Conservation (phyloP, 805 yeast species). For the Metschnikowia noctiluminum region DNA sequence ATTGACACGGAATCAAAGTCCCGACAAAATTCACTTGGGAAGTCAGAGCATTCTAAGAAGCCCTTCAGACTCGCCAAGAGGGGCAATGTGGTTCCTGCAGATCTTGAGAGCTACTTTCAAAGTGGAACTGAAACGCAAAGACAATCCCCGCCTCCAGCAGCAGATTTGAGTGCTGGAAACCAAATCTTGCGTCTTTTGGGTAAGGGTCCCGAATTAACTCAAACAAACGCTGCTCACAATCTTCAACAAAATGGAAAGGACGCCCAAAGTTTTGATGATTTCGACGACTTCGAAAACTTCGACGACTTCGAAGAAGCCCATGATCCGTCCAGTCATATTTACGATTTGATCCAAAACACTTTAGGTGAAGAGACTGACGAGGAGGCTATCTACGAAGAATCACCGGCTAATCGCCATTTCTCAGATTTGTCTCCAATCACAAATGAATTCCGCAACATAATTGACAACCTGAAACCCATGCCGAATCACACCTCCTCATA, state of each 20-base stretch:
- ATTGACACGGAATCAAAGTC: background rate
- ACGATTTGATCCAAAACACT: slow-evolving; percentile 19
- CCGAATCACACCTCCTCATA: slow-evolving; percentile 3
- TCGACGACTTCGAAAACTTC: slow-evolving; percentile 33
- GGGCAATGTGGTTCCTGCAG: slow-evolving; percentile 5
- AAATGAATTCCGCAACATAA: slow-evolving; percentile 6
- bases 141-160: slow-evolving; percentile 3
- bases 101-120: background rate
- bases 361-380: slow-evolving; percentile 38
- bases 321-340: slow-evolving; percentile 23
- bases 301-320: slow-evolving; percentile 28
- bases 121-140: background rate
- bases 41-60: background rate
- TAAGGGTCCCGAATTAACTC: slow-evolving; percentile 5
- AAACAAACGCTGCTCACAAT: background rate
- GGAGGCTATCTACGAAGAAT: slow-evolving; percentile 21
- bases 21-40: background rate
- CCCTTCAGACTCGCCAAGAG: slow-evolving; percentile 14
- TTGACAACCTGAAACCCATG: slow-evolving; percentile 14
- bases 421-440: background rate
- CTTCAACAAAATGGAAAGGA: background rate
- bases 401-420: background rate
- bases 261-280: slow-evolving; percentile 11
- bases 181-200: slow-evolving; percentile 18
- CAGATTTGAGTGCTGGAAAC: slow-evolving; percentile 20